Conservation (phyloP, 2,329 filamentous ascomycete species). For the Moelleriella libera region DNA sequence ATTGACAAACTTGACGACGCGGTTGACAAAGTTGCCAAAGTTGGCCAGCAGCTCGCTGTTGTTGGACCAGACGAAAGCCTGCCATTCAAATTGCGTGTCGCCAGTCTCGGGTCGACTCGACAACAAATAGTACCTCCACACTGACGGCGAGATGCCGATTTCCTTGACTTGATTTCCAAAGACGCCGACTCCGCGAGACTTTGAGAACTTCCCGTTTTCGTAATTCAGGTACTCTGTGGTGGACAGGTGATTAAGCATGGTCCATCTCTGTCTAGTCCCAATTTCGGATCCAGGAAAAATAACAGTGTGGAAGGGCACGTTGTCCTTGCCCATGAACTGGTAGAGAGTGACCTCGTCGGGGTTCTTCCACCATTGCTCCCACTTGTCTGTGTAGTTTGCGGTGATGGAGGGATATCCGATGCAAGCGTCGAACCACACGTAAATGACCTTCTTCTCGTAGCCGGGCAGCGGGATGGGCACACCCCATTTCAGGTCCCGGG, state of each 20-base stretch:
- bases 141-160: slow-evolving; percentile 69
- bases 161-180: slow-evolving; percentile 84
- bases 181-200: slow-evolving; percentile 77
- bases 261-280: slow-evolving; percentile 77
- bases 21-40: slow-evolving; percentile 61
- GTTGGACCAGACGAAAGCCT: slow-evolving; percentile 66
- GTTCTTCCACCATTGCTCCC: slow-evolving; percentile 92
- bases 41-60: slow-evolving; percentile 78
- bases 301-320: slow-evolving; percentile 59
- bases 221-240: slow-evolving; percentile 83
- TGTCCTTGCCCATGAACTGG: slow-evolving; percentile 82
- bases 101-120: slow-evolving; percentile 73
- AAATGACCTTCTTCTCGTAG: slow-evolving; percentile 59
- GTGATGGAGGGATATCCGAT: slow-evolving; percentile 96
- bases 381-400: slow-evolving; percentile 73
- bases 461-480: slow-evolving; percentile 37
- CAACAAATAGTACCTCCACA: slow-evolving; percentile 90
- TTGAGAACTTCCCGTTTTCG: slow-evolving; percentile 83
- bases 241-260: slow-evolving; percentile 74
- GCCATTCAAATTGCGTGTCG: slow-evolving; percentile 86
- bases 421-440: slow-evolving; percentile 87
- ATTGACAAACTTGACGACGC: slow-evolving; percentile 62
- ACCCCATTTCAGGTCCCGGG: slow-evolving; percentile 86
- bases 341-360: slow-evolving; percentile 79
- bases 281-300: slow-evolving; percentile 84